Evolutionary conservation across 805 yeast genomes (phyloP), one percentile per base, ranked within the genome.

Genomic region (Starmerella asiatica): DNA sequence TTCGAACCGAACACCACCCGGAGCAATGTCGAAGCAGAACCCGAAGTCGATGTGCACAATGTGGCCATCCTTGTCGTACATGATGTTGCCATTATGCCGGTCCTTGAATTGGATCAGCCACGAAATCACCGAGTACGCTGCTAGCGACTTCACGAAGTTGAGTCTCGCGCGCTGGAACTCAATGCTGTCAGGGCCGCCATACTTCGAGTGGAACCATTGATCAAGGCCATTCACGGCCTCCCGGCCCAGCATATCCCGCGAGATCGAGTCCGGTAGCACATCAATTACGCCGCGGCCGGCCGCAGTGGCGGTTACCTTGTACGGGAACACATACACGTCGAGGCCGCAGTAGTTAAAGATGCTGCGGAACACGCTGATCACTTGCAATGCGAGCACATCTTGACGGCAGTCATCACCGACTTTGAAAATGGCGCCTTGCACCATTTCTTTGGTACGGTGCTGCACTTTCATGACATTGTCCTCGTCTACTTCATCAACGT

Each of bases 281-380:
- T 93, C 99, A 63, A 91, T 91, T 32, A 91, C 93, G 61, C 99
- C 99, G 65, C 97, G 86, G 0, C 99, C 98, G 1, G 98, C 97
- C 2, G 94, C 95, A 8, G 99, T 91, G 1, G 99, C 98, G 0
- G 95, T 86, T 20, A 91, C 98, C 49, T 96, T 66, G 60, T 91
- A 73, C 1, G 99, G 98, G 62, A 74, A 93, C 20, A 91, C 93
- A 59, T 69, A 91, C 32, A 88, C 71, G 58, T 91, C 97, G 46
- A 91, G 66, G 1, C 97, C 97, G 11, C 81, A 75, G 47, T 74
- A 71, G 46, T 75, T 73, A 93, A 95, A 91, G 38, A 91, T 82
- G 32, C 88, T 76, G 52, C 94, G 71, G 68, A 93, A 91, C 28
- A 91, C 76, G 3, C 95, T 79, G 42, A 93, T 79, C 55, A 91